Percentiles rank a stretch among this genome's conserved stretches.
Evolutionary conservation across 2,329 filamentous ascomycete genomes (phyloP).

Genomic region (Pseudogymnoascus sp.): DNA sequence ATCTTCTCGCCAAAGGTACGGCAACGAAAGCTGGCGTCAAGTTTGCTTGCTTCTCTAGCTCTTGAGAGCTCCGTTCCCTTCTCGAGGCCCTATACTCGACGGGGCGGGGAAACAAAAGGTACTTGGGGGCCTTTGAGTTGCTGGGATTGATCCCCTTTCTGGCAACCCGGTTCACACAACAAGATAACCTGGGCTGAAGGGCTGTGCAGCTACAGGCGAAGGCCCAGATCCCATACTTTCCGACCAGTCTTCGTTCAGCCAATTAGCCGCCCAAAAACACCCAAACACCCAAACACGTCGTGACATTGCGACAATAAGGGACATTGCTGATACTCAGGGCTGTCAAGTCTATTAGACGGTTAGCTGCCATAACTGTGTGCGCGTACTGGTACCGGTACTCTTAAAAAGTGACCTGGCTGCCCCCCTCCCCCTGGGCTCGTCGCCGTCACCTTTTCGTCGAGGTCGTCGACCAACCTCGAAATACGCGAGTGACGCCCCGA

Average conservation of each 20-base stretch:
- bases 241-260: neutral
- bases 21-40: neutral
- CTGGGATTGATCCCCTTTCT: conserved; percentile 8
- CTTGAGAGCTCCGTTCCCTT: neutral
- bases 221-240: neutral
- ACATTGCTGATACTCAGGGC: conserved; percentile 2
- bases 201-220: neutral
- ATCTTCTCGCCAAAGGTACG: neutral
- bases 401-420: conserved; percentile 7
- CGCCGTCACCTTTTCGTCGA: neutral
- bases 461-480: neutral
- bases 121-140: neutral
- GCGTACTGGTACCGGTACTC: neutral
- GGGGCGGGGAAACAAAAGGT: neutral
- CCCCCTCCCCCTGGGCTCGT: neutral
- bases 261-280: conserved; percentile 4
- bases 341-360: neutral
- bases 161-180: conserved; percentile 2
- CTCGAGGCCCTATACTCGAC: neutral
- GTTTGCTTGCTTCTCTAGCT: conserved; percentile 1
- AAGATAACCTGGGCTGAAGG: conserved; percentile 1
- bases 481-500: neutral
- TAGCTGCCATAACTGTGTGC: neutral
- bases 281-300: conserved; percentile 3
- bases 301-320: conserved; percentile 1